These are phyloP conservation scores for Lachnellula subtilissima DNA, from an alignment of 2,329 filamentous ascomycete genomes.

Conservation along the genomic window DNA sequence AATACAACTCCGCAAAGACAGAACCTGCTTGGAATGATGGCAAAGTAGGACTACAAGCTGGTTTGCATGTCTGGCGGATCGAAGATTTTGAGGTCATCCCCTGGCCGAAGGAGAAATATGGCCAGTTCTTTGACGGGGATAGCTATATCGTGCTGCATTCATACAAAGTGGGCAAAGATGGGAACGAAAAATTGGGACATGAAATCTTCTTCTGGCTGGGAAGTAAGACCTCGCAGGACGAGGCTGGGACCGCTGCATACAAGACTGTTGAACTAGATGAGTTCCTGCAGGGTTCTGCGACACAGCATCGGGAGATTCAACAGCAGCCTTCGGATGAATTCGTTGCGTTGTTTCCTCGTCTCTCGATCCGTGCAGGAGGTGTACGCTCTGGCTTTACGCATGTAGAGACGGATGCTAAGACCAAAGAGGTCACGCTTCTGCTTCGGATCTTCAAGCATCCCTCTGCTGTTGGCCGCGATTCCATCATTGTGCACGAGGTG, in stretches of 20 bases:
- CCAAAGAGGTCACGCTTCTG: conserved; percentile 45
- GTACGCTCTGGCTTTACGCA: conserved; percentile 59
- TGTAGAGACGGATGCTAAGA: conserved; percentile 45
- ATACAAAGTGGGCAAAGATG: conserved; percentile 46
- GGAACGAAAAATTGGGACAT: conserved; percentile 47
- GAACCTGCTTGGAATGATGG: conserved; percentile 65
- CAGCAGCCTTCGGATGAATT: conserved; percentile 47
- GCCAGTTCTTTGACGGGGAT: conserved; percentile 62
- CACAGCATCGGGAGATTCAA: conserved; percentile 62
- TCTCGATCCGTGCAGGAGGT: conserved; percentile 57
- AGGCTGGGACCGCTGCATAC: conserved; percentile 64
- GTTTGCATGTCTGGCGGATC: conserved; percentile 61
- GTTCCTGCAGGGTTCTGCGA: conserved; percentile 56
- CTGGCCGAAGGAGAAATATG: conserved; percentile 52
- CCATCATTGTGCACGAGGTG: conserved; percentile 59
- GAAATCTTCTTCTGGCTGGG: conserved; percentile 70
- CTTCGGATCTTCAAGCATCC: conserved; percentile 58
- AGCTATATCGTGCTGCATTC: conserved; percentile 63
- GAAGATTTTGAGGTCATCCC: conserved; percentile 61
- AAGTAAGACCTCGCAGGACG: conserved; percentile 60
- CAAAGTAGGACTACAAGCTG: conserved; percentile 46
- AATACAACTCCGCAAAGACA: conserved; percentile 58
- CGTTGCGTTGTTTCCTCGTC: conserved; percentile 52
- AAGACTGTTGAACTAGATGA: conserved; percentile 69
- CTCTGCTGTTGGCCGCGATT: conserved; percentile 37